A percentile compares a stretch with the other conserved stretches of the same genome.
Evolutionary conservation across 768 basidiomycete species (phyloP).

Genomic region (Xerocomus brunneocitrinus): DNA sequence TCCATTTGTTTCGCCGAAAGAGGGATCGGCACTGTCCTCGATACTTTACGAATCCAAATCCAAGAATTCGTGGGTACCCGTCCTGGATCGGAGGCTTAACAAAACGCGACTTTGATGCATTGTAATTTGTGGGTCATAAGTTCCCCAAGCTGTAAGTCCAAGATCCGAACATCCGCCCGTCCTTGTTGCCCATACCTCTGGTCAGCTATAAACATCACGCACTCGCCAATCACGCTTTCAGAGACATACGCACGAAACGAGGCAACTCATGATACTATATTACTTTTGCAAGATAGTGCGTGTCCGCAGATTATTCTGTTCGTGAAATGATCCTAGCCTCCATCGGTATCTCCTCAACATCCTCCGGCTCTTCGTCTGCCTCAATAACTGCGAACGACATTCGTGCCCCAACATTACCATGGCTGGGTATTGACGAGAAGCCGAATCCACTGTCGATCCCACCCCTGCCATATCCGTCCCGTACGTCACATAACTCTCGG

Average conservation of each 20-base stretch:
- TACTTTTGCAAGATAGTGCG: neutral
- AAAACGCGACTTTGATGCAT: no score
- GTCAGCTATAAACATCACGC: no score
- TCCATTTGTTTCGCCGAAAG: no score
- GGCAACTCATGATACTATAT: neutral
- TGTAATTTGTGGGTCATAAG: no score
- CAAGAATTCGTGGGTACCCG: no score
- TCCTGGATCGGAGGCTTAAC: no score
- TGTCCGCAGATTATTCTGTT: neutral
- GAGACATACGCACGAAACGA: neutral
- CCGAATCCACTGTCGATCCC: constrained; percentile 8
- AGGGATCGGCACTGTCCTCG: no score
- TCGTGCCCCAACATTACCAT: no score
- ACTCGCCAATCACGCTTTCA: neutral
- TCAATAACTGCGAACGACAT: neutral
- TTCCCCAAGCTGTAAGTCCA: no score
- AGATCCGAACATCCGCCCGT: no score
- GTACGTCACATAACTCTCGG: constrained; percentile 1
- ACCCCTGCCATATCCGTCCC: neutral
- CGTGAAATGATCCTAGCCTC: neutral
- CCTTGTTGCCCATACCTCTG: neutral
- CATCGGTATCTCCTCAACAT: neutral
- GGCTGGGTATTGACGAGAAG: neutral
- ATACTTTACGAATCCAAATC: no score
- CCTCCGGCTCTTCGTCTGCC: neutral